Conservation (phyloP, 1,139 yeast species). For the Yamadazyma jaroonii region DNA sequence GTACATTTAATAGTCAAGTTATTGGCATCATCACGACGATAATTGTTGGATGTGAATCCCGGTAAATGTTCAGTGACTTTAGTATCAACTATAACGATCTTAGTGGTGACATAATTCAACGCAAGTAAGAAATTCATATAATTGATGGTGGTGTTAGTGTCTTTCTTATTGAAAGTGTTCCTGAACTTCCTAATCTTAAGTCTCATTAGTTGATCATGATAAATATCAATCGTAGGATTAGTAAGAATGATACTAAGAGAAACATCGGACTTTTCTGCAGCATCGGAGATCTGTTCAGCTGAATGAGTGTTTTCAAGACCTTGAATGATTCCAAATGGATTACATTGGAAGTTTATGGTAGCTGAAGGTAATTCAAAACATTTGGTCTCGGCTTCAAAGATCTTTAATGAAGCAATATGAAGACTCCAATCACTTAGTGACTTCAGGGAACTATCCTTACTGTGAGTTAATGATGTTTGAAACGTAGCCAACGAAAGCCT, state of each 20-base stretch:
- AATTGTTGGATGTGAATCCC: slow-evolving; percentile 20
- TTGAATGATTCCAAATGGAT: slow-evolving; percentile 19
- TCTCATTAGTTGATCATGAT: slow-evolving; percentile 32
- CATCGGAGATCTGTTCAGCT: slow-evolving; percentile 3
- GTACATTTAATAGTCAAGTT: slow-evolving; percentile 26
- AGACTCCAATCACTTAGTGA: slow-evolving; percentile 11
- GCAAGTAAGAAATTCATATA: slow-evolving; percentile 10
- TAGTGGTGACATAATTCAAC: slow-evolving; percentile 21
- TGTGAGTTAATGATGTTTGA: slow-evolving; percentile 12
- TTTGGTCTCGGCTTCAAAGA: slow-evolving; percentile 28
- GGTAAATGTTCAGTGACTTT: slow-evolving; percentile 32
- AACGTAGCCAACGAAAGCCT: slow-evolving; percentile 12
- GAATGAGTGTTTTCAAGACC: slow-evolving; percentile 15
- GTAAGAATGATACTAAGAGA: slow-evolving; percentile 22
- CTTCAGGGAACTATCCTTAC: slow-evolving; percentile 1
- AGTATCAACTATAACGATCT: slow-evolving; percentile 33
- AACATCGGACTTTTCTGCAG: slow-evolving; percentile 16
- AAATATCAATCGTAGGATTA: slow-evolving; percentile 35
- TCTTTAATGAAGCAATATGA: slow-evolving; percentile 20
- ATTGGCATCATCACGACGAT: slow-evolving; percentile 27
- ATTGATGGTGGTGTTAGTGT: slow-evolving; percentile 7
- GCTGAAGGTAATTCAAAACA: slow-evolving; percentile 40
- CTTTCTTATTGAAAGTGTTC: slow-evolving; percentile 2
- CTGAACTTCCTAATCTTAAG: slow-evolving; percentile 7
- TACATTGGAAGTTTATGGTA: slow-evolving; percentile 21